A percentile compares a stretch with the other conserved stretches of the same genome.
These are phyloP conservation scores for Oenanthe javanica DNA, from an alignment of 140 eudicot species.

Conservation along the genomic window DNA sequence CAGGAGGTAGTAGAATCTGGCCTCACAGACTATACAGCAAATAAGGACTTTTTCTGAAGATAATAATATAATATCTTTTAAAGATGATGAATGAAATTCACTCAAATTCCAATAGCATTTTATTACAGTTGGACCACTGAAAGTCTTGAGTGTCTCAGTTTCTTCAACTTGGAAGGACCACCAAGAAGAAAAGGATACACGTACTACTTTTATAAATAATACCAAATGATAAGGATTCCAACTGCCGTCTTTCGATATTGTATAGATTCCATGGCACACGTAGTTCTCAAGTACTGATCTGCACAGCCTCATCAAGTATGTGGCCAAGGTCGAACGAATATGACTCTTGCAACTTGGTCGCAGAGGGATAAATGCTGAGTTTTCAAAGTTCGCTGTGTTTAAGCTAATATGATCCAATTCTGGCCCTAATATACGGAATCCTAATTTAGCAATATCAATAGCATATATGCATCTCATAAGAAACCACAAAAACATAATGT, in stretches of 20 bases:
- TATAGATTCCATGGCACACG: conserved; percentile 19
- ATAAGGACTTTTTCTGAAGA: conserved; percentile 4
- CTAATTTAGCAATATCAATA: conserved; percentile 4
- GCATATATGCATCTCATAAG: background rate
- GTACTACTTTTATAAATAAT: too few relatives aligned
- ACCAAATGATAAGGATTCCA: background rate
- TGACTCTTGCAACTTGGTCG: conserved; percentile 36
- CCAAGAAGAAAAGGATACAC: background rate
- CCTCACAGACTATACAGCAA: background rate
- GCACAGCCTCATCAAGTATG: conserved; percentile 29
- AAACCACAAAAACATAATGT: background rate
- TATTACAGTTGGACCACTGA: conserved; percentile 8
- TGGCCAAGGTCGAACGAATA: conserved; percentile 25
- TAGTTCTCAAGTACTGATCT: conserved; percentile 37
- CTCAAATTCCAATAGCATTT: background rate
- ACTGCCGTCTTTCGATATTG: conserved; percentile 6
- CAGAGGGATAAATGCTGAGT: conserved; percentile 11
- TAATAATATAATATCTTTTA: background rate
- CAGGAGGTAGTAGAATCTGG: background rate
- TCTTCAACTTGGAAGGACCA: conserved; percentile 35
- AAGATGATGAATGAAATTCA: background rate
- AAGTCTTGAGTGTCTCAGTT: background rate
- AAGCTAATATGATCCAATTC: background rate
- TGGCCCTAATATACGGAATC: background rate
- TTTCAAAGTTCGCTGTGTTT: background rate